Evolutionary conservation across 495 filamentous ascomycete species (phyloP), one percentile per base, ranked within the genome.

Genomic region (Penicillium verhagenii): DNA sequence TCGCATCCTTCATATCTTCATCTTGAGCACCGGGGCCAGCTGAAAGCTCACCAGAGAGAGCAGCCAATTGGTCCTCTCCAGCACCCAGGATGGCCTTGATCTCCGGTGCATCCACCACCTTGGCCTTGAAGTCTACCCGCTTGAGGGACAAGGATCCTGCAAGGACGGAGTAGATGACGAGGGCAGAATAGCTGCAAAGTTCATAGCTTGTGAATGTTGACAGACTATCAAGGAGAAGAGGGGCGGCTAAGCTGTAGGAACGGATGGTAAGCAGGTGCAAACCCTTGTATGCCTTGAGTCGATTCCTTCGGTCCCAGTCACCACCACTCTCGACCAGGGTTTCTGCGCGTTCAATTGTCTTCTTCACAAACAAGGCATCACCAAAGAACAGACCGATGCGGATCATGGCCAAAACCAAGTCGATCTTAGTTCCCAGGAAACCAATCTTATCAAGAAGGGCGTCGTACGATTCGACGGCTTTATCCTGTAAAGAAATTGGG

Each of bases 201-300:
- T 98, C 94, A 76, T 95, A 96, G 64, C 90, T 96, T 45, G 94
- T 98, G 72, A 98, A 98, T n/a, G 94, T 98, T 21, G 92, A 96
- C 54, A 98, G 76, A 66, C 89, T 92, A 76, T 98, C 94, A 50
- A 98, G 90, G 24, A 98, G 87, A 6, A 97, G 81, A 39, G 95
- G 95, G 6, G 95, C 94, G 25, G 91, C 92, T 46, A 90, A 77
- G 68, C 84, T 87, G 77, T 97, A 92, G 47, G 90, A 91, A 40
- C 94, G 91, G 47, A 89, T 83, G 26, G 93, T 96, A 54, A 98
- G 88, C 9, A 96, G 81, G 67, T 97, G 88, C 26, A 98, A 77
- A 56, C 94, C 94, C 72, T 96, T 90, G 82, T 98, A 98, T 50
- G 94, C 95, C 84, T 98, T 98, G 39, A 98, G 82, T 46, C 94